Conservation (phyloP, 768 basidiomycete species). For the Leccinum imitatum region DNA sequence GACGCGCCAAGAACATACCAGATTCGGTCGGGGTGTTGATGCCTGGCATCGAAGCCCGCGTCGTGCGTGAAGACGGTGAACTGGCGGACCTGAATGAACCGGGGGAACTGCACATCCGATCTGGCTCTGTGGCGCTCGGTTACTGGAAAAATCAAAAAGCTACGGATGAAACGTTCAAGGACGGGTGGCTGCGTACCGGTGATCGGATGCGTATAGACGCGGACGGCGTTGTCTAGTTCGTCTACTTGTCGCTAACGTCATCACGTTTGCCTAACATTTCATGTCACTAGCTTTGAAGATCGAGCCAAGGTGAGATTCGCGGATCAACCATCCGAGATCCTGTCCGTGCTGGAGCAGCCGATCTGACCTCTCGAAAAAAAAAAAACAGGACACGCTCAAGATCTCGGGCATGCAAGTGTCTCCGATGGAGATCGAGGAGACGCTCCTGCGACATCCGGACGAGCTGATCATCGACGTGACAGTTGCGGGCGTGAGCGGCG, state of each 20-base stretch:
- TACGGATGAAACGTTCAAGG: conserved; percentile 59
- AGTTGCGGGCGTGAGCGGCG: conserved; percentile 75
- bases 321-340: not conserved
- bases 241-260: conserved; percentile 1
- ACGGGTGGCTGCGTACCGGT: conserved; percentile 76
- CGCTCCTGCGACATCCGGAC: conserved; percentile 59
- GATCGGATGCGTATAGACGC: conserved; percentile 64
- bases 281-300: conserved; percentile 59
- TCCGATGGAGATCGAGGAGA: conserved; percentile 73
- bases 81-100: conserved; percentile 55
- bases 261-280: not conserved
- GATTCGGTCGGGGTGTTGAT: conserved; percentile 58
- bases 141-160: conserved; percentile 75
- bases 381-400: conserved; percentile 73
- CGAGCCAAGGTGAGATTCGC: conserved; percentile 57
- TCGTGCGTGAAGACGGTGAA: conserved; percentile 56
- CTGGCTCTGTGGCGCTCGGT: conserved; percentile 57
- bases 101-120: conserved; percentile 64
- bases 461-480: conserved; percentile 61
- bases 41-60: conserved; percentile 64
- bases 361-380: not conserved
- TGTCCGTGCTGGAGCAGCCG: not conserved
- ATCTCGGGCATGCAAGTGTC: conserved; percentile 80
- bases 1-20: conserved; percentile 38
- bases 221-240: conserved; percentile 66